These are phyloP conservation scores for Fragaria ananassa DNA, from an alignment of 306 rosid species.

Conservation along the genomic window DNA sequence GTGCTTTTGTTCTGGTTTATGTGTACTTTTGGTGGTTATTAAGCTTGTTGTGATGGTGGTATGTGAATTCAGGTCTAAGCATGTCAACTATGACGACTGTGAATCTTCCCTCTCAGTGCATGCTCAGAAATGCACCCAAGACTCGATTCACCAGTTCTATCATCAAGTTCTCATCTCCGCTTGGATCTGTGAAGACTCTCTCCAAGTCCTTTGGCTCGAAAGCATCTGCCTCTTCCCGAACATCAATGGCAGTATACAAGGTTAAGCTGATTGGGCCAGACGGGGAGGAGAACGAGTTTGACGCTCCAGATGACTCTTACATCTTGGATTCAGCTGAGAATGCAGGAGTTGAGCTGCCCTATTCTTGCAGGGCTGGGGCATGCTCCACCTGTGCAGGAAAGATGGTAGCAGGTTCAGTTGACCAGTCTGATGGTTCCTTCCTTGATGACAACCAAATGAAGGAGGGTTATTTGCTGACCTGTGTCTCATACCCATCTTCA, in stretches of 20 bases:
- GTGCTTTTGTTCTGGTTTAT: background rate
- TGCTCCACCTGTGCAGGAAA: constrained; percentile 78
- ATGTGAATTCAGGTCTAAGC: constrained; percentile 34
- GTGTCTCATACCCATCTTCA: constrained; percentile 68
- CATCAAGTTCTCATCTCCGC: constrained; percentile 45
- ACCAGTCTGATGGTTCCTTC: constrained; percentile 66
- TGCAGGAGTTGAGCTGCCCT: constrained; percentile 71
- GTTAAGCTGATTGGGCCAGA: constrained; percentile 62
- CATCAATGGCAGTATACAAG: constrained; percentile 67
- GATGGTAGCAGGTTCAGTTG: constrained; percentile 48
- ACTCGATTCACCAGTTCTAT: constrained; percentile 25
- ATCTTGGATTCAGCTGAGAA: constrained; percentile 72
- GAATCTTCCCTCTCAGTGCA: constrained; percentile 38
- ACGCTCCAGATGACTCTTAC: constrained; percentile 66
- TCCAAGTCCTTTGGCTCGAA: constrained; percentile 57
- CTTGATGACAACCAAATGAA: constrained; percentile 57
- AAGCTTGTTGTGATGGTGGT: constrained; percentile 14
- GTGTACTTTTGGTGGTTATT: background rate
- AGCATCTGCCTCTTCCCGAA: constrained; percentile 41
- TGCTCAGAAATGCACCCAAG: constrained; percentile 33
- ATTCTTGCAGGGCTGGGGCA: constrained; percentile 78
- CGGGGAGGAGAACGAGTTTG: constrained; percentile 59
- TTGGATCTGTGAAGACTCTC: constrained; percentile 43
- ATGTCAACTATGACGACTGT: constrained; percentile 59
- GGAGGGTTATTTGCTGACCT: constrained; percentile 52